These are phyloP conservation scores for Prunus mume DNA, from an alignment of 306 rosid genomes.

Conservation along the genomic window DNA sequence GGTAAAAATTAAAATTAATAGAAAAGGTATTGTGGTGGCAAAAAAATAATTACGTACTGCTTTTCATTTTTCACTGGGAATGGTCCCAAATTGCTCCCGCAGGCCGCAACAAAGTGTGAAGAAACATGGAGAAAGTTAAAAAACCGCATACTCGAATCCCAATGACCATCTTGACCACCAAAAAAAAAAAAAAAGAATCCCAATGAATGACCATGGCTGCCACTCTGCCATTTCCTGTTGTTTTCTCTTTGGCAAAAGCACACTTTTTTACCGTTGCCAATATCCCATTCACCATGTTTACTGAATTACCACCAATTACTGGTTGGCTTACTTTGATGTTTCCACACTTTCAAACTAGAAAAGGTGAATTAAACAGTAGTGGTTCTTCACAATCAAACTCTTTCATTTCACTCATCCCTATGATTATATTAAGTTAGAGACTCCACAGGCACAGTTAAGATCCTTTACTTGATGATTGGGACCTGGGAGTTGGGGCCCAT, in stretches of 20 bases:
- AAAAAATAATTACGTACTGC: not conserved
- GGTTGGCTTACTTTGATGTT: too few relatives aligned
- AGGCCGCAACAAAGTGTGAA: not conserved
- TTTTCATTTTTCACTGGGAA: not conserved
- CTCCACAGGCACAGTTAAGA: not conserved
- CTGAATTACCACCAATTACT: too few relatives aligned
- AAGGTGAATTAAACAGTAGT: too few relatives aligned
- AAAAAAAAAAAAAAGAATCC: too few relatives aligned
- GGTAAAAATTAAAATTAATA: too few relatives aligned
- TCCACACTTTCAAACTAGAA: too few relatives aligned
- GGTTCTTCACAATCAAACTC: not conserved
- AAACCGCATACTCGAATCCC: conserved; percentile 30
- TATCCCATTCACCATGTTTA: too few relatives aligned
- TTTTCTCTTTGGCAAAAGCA: not conserved
- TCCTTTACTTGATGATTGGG: conserved; percentile 9
- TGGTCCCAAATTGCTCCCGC: not conserved
- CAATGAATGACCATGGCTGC: not conserved
- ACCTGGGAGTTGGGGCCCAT: not conserved
- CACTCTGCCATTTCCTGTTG: not conserved
- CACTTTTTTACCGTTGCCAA: not conserved
- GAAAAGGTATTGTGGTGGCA: not conserved
- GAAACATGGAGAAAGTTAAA: not conserved
- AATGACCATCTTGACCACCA: not conserved
- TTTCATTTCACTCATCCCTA: not conserved
- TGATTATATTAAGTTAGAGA: not conserved